A percentile compares a stretch with the other conserved stretches of the same genome.
phyloP scores from a whole-genome alignment of 1,139 yeast genomes.

The Suhomyces coccinellae region DNA sequence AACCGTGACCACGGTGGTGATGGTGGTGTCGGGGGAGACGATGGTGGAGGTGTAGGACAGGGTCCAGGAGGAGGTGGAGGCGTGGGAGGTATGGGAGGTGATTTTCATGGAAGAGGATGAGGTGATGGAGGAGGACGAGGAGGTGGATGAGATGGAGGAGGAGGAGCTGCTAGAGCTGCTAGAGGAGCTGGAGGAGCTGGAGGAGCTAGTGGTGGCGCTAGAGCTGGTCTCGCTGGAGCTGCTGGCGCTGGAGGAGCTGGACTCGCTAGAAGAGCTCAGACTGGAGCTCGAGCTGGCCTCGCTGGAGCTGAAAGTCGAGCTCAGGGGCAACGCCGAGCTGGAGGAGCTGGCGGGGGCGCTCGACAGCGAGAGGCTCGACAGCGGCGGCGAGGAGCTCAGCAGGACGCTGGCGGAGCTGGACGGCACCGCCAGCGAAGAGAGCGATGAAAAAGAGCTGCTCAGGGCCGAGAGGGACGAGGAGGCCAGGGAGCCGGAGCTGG shows the following conservation, averaged over 20 bases:
- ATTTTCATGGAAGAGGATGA: slow-evolving; percentile 7
- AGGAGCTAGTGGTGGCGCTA: background rate
- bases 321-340: background rate
- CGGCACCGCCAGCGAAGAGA: background rate
- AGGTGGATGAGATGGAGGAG: slow-evolving; percentile 5
- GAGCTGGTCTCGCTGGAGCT: background rate
- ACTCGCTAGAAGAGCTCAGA: slow-evolving; percentile 13
- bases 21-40: slow-evolving; percentile 37
- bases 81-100: slow-evolving; percentile 5
- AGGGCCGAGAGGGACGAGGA: no score
- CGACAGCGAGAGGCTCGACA: background rate
- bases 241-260: slow-evolving; percentile 45
- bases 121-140: slow-evolving; percentile 12
- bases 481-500: no score
- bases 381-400: background rate
- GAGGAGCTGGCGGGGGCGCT: background rate
- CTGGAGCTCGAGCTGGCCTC: background rate
- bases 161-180: slow-evolving; percentile 6
- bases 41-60: slow-evolving; percentile 27
- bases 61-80: slow-evolving; percentile 2
- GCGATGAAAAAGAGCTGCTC: no score
- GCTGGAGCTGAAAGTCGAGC: background rate
- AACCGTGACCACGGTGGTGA: slow-evolving; percentile 42
- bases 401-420: background rate
- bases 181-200: slow-evolving; percentile 6